phyloP scores from a whole-genome alignment of 2,329 filamentous ascomycete genomes.

The Delphinella strobiligena region DNA sequence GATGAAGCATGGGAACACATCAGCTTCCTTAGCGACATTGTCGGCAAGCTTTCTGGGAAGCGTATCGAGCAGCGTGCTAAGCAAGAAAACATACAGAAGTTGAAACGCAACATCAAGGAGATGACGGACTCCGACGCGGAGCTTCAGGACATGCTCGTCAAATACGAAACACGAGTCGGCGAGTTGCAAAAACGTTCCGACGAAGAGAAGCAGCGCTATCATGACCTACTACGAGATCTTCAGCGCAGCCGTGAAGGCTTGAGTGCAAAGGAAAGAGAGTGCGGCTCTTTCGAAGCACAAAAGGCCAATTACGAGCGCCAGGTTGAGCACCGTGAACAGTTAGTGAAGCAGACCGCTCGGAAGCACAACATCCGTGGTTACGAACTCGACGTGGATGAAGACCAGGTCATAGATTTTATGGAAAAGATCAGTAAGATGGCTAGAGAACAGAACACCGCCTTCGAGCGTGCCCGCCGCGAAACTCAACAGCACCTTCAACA shows the following conservation, averaged over 20 bases:
- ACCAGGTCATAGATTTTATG: conserved; percentile 63
- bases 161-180: conserved; percentile 64
- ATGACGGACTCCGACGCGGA: conserved; percentile 67
- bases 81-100: conserved; percentile 55
- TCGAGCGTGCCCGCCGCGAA: conserved; percentile 63
- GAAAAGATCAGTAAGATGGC: conserved; percentile 63
- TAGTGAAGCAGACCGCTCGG: conserved; percentile 68
- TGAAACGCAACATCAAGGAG: conserved; percentile 62
- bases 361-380: conserved; percentile 73
- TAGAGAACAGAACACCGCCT: conserved; percentile 63
- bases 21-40: conserved; percentile 60
- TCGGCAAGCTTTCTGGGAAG: conserved; percentile 66
- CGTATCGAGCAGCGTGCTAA: conserved; percentile 60
- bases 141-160: conserved; percentile 56
- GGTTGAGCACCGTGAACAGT: conserved; percentile 53
- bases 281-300: conserved; percentile 72
- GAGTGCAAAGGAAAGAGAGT: conserved; percentile 43
- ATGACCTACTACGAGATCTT: conserved; percentile 45
- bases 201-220: conserved; percentile 51
- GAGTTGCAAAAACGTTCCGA: conserved; percentile 51
- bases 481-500: conserved; percentile 61
- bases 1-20: conserved; percentile 60
- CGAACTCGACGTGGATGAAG: conserved; percentile 64
- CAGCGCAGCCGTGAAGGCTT: conserved; percentile 31
- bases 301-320: conserved; percentile 80